Evolutionary conservation across 2,329 filamentous ascomycete species (phyloP), one percentile per base, ranked within the genome.

Genomic region (Hypoxylon sp.): DNA sequence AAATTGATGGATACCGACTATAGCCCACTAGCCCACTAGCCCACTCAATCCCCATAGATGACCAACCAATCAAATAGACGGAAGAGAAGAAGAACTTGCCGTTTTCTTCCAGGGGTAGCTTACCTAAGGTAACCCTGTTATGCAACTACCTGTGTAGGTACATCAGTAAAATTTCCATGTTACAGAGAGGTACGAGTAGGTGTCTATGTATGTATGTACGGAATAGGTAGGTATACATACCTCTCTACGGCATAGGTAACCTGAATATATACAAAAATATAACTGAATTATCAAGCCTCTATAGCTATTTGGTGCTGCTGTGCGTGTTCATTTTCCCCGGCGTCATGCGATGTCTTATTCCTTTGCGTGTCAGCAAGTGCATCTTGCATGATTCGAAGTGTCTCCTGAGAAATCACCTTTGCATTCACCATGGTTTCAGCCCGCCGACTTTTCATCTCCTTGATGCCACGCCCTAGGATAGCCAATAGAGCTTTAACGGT

Each of bases 331-430:
- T 51, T 10, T 47, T 17, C 8, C 17, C 7, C 26, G 3, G 34
- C 2, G 15, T 32, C 6, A 7, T 30, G 17, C n/a, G n/a, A 28
- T 34, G 50, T 28, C n/a, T 22, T 49, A 10, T 52, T 44, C 32
- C 19, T 34, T 46, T 65, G 22, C 59, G 69, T 48, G n/a, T 70
- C 56, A 3, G 26, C 56, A 15, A 70, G 28, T 26, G 73, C 74
- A 24, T 72, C 64, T 2, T 68, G 57, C 55, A 75, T 68, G 34
- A 76, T 74, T 20, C 59, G 64, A 15, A 75, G 59, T 8, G 70
- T 67, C 61, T 72, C 68, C 8, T 65, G 26, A 5, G 66, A 67
- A 34, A 75, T 72, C n/a, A 41, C 55, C 6, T 58, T 53, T 17
- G 68, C 68, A 32, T 67, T 56, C 26, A 7, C 56, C 17, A 57